phyloP scores from a whole-genome alignment of 352 stramenopile genomes.

The Pythium apleroticum region DNA sequence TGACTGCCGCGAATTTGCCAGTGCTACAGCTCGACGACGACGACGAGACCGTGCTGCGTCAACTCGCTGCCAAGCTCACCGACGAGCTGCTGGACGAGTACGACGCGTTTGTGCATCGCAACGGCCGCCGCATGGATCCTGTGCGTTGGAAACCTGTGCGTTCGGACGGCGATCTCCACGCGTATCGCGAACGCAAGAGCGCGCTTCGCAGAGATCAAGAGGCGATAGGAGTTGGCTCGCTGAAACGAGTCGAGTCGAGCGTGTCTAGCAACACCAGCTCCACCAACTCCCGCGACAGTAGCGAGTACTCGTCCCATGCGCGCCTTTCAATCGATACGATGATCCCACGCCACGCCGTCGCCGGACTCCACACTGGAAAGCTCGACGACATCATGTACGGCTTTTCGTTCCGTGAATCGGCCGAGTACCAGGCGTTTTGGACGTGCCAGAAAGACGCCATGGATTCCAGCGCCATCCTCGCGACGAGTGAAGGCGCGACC shows the following conservation, averaged over 20 bases:
- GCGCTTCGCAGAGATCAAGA: neutral
- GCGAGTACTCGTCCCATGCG: conserved; percentile 3
- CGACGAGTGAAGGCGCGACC: conserved; percentile 33
- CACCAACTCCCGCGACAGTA: neutral
- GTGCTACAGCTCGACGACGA: neutral
- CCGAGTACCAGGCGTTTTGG: conserved; percentile 32
- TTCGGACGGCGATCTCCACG: conserved; percentile 34
- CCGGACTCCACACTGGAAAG: conserved; percentile 39
- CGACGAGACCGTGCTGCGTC: conserved; percentile 3
- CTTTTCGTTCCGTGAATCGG: conserved; percentile 35
- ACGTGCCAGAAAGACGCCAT: conserved; percentile 42
- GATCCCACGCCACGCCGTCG: conserved; percentile 29
- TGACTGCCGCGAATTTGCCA: no score
- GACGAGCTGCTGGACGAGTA: conserved; percentile 36
- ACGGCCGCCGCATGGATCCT: conserved; percentile 25
- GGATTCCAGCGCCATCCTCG: conserved; percentile 40
- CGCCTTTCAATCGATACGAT: neutral
- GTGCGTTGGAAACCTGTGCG: conserved; percentile 45
- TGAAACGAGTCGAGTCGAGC: neutral
- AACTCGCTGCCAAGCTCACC: conserved; percentile 3
- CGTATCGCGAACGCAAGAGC: conserved; percentile 33
- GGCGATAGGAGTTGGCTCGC: no score
- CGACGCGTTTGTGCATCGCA: conserved; percentile 11
- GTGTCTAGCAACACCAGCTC: no score
- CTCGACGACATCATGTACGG: conserved; percentile 62